Conservation (phyloP, 2,329 filamentous ascomycete genomes). For the Ceratocystis diversiconidia region DNA sequence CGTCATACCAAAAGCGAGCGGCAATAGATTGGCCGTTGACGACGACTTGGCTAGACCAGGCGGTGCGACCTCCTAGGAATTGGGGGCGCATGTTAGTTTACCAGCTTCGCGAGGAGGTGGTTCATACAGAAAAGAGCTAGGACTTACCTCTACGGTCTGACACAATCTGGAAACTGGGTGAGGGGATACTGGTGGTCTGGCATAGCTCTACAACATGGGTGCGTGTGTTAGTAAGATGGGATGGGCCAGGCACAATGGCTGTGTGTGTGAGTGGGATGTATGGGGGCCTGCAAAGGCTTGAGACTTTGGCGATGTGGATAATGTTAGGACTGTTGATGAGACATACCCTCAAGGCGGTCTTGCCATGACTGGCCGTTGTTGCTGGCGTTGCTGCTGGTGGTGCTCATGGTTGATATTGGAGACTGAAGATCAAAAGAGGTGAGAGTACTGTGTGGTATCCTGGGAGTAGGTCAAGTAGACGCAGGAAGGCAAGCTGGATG, state of each 20-base stretch:
- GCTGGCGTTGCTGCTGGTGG: conserved; percentile 20
- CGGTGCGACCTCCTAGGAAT: conserved; percentile 63
- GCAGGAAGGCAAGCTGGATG: not conserved
- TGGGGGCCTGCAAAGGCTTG: no score
- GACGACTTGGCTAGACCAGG: conserved; percentile 74
- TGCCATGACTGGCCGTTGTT: conserved; percentile 33
- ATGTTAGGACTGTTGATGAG: not conserved
- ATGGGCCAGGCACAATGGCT: no score
- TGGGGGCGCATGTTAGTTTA: conserved; percentile 9
- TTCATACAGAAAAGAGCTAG: conserved; percentile 14
- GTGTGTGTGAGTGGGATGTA: no score
- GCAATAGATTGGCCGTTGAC: conserved; percentile 49
- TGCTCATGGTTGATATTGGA: conserved; percentile 17
- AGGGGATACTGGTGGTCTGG: conserved; percentile 35
- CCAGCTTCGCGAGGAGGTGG: not conserved
- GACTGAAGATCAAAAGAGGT: not conserved
- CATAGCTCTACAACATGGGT: conserved; percentile 38
- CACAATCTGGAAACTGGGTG: conserved; percentile 53
- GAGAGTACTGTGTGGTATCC: not conserved
- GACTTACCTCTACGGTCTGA: conserved; percentile 58
- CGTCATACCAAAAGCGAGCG: conserved; percentile 88
- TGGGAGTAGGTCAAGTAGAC: not conserved
- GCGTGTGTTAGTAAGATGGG: conserved; percentile 3
- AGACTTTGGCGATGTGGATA: no score
- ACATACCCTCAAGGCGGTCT: conserved; percentile 40